A percentile compares a stretch with the other conserved stretches of the same genome.
Conservation (phyloP, 148 eudicot species). For the Vaccinium myrtillus region DNA sequence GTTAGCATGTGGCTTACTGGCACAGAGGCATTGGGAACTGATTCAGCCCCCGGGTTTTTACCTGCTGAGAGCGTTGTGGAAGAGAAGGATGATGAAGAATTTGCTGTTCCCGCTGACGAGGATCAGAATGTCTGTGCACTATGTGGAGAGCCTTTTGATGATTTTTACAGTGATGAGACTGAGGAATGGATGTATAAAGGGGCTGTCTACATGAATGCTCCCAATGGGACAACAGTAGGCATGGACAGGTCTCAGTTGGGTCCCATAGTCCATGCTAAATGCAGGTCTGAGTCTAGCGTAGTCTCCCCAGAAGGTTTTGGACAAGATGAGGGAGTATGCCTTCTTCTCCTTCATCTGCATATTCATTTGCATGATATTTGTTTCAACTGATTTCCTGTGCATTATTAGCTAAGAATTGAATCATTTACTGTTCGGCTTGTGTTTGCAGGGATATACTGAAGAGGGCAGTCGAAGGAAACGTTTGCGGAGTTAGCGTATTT, state of each 20-base stretch:
- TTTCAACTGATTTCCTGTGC: neutral
- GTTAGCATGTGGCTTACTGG: constrained; percentile 87
- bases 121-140: constrained; percentile 80
- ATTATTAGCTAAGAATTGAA: neutral
- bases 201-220: constrained; percentile 84
- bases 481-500: constrained; percentile 36
- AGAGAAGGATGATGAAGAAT: constrained; percentile 69
- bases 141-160: constrained; percentile 89
- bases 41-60: constrained; percentile 73
- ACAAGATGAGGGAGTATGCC: constrained; percentile 50
- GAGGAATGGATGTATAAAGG: constrained; percentile 99
- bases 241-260: constrained; percentile 81
- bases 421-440: constrained; percentile 9
- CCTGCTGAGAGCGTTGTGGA: constrained; percentile 66
- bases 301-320: constrained; percentile 40
- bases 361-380: neutral
- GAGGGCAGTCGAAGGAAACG: constrained; percentile 49
- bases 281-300: constrained; percentile 63
- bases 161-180: constrained; percentile 83
- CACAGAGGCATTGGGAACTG: constrained; percentile 81
- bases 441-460: constrained; percentile 45
- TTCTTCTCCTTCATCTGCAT: neutral
- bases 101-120: constrained; percentile 93
- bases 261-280: constrained; percentile 93
- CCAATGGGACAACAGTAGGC: constrained; percentile 48